A percentile compares a stretch with the other conserved stretches of the same genome.
phyloP scores from a whole-genome alignment of 2,329 filamentous ascomycete species.

The Fusarium coicis region DNA sequence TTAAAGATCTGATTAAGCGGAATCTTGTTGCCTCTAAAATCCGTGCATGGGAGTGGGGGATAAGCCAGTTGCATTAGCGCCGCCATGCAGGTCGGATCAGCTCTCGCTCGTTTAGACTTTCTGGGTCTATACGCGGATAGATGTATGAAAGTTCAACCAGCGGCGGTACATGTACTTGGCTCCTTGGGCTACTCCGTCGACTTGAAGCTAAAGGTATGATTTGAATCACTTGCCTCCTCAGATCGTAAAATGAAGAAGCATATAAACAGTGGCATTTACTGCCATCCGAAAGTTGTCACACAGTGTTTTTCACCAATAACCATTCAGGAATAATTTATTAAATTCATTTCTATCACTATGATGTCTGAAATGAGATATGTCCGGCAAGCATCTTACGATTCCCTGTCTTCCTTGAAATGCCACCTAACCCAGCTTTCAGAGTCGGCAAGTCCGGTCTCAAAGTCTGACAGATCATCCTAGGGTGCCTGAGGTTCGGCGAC shows the following conservation, averaged over 20 bases:
- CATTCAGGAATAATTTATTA: accelerated
- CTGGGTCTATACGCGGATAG: accelerated
- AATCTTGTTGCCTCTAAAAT: neutral
- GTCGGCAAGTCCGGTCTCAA: neutral
- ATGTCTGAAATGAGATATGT: neutral
- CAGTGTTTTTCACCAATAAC: neutral
- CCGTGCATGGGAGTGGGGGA: neutral
- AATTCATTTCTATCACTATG: accelerated
- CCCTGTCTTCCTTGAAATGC: accelerated
- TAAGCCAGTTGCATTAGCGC: neutral
- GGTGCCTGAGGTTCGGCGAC: neutral
- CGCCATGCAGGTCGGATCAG: neutral
- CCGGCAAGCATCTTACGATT: accelerated
- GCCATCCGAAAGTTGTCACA: accelerated
- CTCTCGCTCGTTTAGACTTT: neutral
- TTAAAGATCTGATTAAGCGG: no score
- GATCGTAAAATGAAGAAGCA: accelerated
- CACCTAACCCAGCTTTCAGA: neutral
- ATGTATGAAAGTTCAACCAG: neutral
- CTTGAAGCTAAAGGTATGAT: accelerated
- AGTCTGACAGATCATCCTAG: neutral
- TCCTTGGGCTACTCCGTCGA: neutral
- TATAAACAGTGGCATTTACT: neutral
- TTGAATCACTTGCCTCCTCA: accelerated
- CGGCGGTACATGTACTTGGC: neutral